A percentile compares a stretch with the other conserved stretches of the same genome.
Conservation (phyloP, 345 rosid species). For the Camelina laxa region DNA sequence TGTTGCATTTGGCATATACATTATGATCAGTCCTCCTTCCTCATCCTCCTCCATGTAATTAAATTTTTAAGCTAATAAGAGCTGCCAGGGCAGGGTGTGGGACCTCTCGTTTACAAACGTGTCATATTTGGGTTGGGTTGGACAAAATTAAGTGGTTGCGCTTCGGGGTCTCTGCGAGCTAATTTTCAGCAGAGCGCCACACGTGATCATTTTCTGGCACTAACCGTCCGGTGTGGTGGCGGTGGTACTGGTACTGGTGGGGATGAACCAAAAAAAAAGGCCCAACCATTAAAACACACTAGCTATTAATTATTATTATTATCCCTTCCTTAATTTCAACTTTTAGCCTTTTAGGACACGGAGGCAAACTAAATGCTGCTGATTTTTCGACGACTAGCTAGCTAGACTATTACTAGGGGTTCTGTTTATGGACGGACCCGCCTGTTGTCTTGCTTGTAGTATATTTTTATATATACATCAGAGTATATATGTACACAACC, state of each 20-base stretch:
- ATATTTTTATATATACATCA: no score
- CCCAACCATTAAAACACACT: conserved; percentile 30
- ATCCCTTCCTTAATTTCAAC: background rate
- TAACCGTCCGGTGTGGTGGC: conserved; percentile 16
- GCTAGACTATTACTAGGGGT: no score
- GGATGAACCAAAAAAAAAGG: background rate
- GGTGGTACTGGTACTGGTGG: background rate
- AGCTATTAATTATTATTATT: background rate
- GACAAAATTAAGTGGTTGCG: conserved; percentile 7
- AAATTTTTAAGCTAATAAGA: no score
- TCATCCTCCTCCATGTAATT: no score
- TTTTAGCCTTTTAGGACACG: background rate
- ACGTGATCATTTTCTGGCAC: conserved; percentile 30
- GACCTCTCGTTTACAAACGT: conserved; percentile 8
- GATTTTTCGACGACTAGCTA: no score
- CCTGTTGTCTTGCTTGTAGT: no score
- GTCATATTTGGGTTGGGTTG: conserved; percentile 5
- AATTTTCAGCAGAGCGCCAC: conserved; percentile 9
- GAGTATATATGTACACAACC: no score
- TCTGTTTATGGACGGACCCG: background rate
- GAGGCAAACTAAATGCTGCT: no score
- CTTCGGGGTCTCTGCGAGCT: conserved; percentile 6
- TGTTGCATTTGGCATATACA: no score
- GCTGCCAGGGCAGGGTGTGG: background rate
- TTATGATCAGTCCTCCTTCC: no score